Evolutionary conservation across 208 protist species (phyloP).

Genomic region (Jaenimonas drosophilae): DNA sequence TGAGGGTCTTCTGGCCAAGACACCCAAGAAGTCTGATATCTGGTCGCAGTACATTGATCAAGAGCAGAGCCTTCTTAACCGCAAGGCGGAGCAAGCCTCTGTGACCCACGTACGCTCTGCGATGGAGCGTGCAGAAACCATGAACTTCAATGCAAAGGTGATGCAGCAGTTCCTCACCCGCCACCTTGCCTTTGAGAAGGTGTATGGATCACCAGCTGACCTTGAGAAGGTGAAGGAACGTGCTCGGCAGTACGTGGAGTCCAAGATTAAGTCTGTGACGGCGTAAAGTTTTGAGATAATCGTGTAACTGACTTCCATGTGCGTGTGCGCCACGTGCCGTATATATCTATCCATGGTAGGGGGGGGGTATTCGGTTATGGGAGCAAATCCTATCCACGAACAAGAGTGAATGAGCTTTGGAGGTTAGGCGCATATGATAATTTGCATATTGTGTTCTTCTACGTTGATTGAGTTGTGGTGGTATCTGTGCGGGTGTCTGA

Average conservation of each 20-base stretch:
- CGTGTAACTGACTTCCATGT: no score
- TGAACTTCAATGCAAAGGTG: conserved; percentile 74
- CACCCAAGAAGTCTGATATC: conserved; percentile 82
- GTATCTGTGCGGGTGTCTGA: background rate
- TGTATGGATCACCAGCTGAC: conserved; percentile 60
- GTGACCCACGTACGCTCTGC: conserved; percentile 43
- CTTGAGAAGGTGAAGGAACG: conserved; percentile 91
- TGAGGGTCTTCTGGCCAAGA: conserved; percentile 79
- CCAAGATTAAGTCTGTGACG: conserved; percentile 59
- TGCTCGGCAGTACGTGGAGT: conserved; percentile 91
- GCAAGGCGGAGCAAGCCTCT: conserved; percentile 27
- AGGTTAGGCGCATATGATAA: background rate
- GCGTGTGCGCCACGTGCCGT: no score
- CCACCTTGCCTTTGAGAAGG: conserved; percentile 95
- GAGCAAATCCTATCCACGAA: no score
- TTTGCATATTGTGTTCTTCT: background rate
- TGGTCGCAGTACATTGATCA: conserved; percentile 88
- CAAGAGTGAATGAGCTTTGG: background rate
- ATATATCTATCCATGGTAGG: no score
- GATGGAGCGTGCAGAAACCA: conserved; percentile 75
- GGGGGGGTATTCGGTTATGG: no score
- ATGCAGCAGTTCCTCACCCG: conserved; percentile 94
- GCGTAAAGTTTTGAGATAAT: conserved; percentile 15
- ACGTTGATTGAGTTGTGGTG: background rate
- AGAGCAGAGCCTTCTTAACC: conserved; percentile 61